Percentiles rank a stretch among this genome's conserved stretches.
Evolutionary conservation across 192 early-diverging fungal species (phyloP).

Genomic region (Backusella macrospora): DNA sequence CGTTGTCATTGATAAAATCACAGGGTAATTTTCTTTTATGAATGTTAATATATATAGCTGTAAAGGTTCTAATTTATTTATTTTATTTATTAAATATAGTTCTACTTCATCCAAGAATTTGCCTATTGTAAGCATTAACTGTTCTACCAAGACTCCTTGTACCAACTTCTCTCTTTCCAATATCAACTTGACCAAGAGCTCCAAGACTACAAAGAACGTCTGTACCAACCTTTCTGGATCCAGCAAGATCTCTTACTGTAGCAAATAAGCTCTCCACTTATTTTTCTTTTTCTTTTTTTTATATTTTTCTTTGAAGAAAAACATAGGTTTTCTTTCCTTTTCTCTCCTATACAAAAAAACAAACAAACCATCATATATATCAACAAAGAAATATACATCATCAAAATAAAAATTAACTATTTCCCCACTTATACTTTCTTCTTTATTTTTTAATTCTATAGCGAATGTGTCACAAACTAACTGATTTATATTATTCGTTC

Average conservation of each 20-base stretch:
- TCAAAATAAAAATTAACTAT: no score
- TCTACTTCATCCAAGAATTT: slow-evolving; percentile 1
- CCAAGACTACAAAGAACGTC: slow-evolving; percentile 29
- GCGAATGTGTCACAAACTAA: not conserved
- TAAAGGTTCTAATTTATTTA: not conserved
- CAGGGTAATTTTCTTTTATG: slow-evolving; percentile 33
- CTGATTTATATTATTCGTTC: not conserved
- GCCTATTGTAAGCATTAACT: slow-evolving; percentile 22
- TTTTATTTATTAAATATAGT: slow-evolving; percentile 12
- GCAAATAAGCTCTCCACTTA: not conserved
- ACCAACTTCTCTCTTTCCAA: slow-evolving; percentile 11
- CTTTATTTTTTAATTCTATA: not conserved
- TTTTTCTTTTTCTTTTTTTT: not conserved
- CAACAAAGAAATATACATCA: no score
- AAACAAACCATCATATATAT: no score
- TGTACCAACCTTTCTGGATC: slow-evolving; percentile 24
- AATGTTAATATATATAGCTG: not conserved
- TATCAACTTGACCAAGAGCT: slow-evolving; percentile 20
- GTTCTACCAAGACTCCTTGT: slow-evolving; percentile 23
- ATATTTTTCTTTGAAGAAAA: not conserved
- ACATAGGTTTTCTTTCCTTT: no score
- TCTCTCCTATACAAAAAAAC: no score
- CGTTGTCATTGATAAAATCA: slow-evolving; percentile 43
- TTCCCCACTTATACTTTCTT: no score
- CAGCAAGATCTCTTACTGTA: slow-evolving; percentile 23